Conservation (phyloP, 441 rosid species). For the Capsella rubella region DNA sequence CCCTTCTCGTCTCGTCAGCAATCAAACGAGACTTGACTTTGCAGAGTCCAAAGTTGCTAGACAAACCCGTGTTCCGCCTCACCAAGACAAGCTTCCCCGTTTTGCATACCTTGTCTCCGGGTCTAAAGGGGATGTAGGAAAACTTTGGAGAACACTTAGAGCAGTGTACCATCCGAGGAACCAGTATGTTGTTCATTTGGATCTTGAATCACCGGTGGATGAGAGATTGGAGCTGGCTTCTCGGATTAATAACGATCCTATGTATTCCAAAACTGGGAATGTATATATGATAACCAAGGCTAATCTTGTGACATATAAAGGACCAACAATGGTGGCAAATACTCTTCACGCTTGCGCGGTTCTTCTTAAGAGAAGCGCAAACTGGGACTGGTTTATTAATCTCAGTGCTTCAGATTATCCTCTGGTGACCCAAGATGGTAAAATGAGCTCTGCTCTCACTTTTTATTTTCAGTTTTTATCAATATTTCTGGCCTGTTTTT, state of each 20-base stretch:
- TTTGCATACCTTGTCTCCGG: conserved; percentile 95
- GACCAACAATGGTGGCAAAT: conserved; percentile 99
- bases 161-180: conserved; percentile 91
- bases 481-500: background rate
- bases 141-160: conserved; percentile 92
- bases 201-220: conserved; percentile 84
- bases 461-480: conserved; percentile 7
- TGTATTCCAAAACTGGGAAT: conserved; percentile 75
- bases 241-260: conserved; percentile 66
- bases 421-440: conserved; percentile 97
- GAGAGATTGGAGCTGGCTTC: conserved; percentile 83
- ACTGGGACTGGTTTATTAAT: conserved; percentile 99
- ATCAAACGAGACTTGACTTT: conserved; percentile 36
- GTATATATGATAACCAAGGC: conserved; percentile 88
- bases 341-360: conserved; percentile 98
- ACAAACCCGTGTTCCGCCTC: conserved; percentile 44
- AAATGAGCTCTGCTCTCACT: conserved; percentile 29
- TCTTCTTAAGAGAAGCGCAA: conserved; percentile 78
- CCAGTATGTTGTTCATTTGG: conserved; percentile 89
- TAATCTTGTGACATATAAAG: conserved; percentile 96
- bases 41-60: conserved; percentile 44
- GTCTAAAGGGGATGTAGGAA: conserved; percentile 87
- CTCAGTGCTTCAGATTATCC: conserved; percentile 99
- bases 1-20: conserved; percentile 37
- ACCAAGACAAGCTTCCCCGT: conserved; percentile 58